Evolutionary conservation across 331 rosid species (phyloP), one percentile per base, ranked within the genome.

Genomic region (Erythrophleum ivorense): DNA sequence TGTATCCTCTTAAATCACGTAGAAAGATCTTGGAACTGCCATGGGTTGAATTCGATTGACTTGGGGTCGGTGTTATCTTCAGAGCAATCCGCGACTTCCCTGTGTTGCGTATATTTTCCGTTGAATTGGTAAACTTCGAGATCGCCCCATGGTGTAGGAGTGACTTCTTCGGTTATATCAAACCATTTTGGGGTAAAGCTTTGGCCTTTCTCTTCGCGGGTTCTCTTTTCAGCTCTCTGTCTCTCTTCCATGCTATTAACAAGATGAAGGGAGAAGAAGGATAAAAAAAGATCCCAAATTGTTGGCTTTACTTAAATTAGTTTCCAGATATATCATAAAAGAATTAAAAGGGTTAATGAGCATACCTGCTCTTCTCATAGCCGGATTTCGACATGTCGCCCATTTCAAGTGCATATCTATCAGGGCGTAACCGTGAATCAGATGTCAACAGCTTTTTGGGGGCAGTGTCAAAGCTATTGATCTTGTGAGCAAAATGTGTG

Each of bases 61-160:
- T n/a, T n/a, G n/a, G n/a, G n/a, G n/a, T n/a, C n/a, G n/a, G n/a
- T n/a, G n/a, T n/a, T n/a, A n/a, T n/a, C n/a, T n/a, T n/a, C n/a
- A n/a, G n/a, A n/a, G n/a, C n/a, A n/a, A n/a, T n/a, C n/a, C n/a
- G n/a, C n/a, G n/a, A n/a, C n/a, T n/a, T n/a, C n/a, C n/a, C n/a
- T n/a, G n/a, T n/a, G n/a, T n/a, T n/a, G n/a, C n/a, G 90, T 15
- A 48, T 94, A 94, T 84, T 85, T 90, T 38, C 93, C 89, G 24
- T 91, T 94, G 80, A 85, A 92, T 59, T 80, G 89, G 84, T 92
- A 94, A 33, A 94, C 88, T 88, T 94, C 98, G 88, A 94, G 80
- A 43, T 94, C 97, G 29, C 97, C 98, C 98, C 98, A 94, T 54
- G 98, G 98, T 48, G 98, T 92, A 10, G 93, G 75, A 50, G 86